Percentiles rank a stretch among this genome's conserved stretches.
Evolutionary conservation across 306 rosid genomes (phyloP).

Genomic region (Begonia fuchsioides): DNA sequence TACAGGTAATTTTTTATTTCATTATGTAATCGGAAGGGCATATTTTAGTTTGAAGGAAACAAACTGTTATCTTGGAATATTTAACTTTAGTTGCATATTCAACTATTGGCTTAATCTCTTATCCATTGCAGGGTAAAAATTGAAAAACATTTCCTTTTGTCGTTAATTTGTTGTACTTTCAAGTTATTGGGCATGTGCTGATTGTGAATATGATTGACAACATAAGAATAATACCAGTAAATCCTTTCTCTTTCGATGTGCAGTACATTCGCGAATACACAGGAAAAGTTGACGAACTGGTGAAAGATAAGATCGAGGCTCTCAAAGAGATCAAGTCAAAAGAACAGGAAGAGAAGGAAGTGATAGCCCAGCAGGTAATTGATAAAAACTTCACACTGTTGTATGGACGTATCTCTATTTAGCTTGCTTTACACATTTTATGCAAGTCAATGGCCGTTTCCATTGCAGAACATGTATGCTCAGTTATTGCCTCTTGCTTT

Average conservation of each 20-base stretch:
- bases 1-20: conserved; percentile 41
- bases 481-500: conserved; percentile 92
- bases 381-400: background rate
- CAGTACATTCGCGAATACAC: conserved; percentile 96
- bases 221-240: too few relatives aligned
- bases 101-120: too few relatives aligned
- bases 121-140: too few relatives aligned
- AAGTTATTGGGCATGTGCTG: too few relatives aligned
- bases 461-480: conserved; percentile 94
- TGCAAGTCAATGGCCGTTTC: conserved; percentile 7
- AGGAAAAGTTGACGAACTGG: conserved; percentile 86
- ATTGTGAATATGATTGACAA: too few relatives aligned
- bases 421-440: background rate
- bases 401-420: too few relatives aligned
- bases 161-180: too few relatives aligned
- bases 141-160: too few relatives aligned
- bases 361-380: conserved; percentile 78
- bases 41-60: too few relatives aligned
- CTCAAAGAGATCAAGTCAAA: conserved; percentile 55
- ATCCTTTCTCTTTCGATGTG: conserved; percentile 2
- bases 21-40: background rate
- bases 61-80: too few relatives aligned
- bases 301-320: conserved; percentile 80
- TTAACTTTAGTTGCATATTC: too few relatives aligned
- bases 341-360: conserved; percentile 84